Evolutionary conservation across 2,329 filamentous ascomycete species (phyloP), one percentile per base, ranked within the genome.

Genomic region (Talaromyces sp.): DNA sequence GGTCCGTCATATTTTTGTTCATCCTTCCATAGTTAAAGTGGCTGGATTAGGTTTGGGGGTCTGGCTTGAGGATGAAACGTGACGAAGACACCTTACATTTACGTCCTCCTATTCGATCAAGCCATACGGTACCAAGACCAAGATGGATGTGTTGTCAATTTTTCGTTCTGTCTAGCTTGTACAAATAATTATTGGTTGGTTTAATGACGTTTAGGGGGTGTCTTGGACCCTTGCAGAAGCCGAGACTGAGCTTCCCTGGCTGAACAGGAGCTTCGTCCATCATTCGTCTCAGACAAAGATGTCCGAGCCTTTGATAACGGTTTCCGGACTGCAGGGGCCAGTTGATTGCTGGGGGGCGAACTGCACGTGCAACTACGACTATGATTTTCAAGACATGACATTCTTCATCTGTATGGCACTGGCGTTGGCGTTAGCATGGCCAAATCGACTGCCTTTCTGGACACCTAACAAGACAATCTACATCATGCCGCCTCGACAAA

Each of bases 181-280:
- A 2, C 4, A 16, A 1, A 7, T 11, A 37, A 22, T 22, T 2
- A 37, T 35, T 56, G 31, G 52, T 22, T 14, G 4, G 1, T 22
- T 37, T 8, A 13, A 11, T 19, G 50, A n/a, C 24, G 31, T 37
- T 56, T 7, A 37, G 50, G 33, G 16, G 33, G 19, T 37, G n/a
- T 39, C 52, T 56, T 56, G 52, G 52, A 37, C 33, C 52, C 52
- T 56, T 56, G 52, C 52, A 56, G 31, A 37, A 33, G 47, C 31
- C 24, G 24, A 52, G 27, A 33, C 6, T 52, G 14, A 52, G 24
- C 48, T 33, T 52, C 48, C 16, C 48, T n/a, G 24, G n/a, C 33
- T 33, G 7, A 31, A 31, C 14, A n/a, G 24, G 48, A 33, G 47
- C 31, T 50, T 9, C 27, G 24, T 50, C 22, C 47, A 22, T 24